Evolutionary conservation across 31 red algal species (phyloP).

Genomic region (Odonthalia washingtoniensis): DNA sequence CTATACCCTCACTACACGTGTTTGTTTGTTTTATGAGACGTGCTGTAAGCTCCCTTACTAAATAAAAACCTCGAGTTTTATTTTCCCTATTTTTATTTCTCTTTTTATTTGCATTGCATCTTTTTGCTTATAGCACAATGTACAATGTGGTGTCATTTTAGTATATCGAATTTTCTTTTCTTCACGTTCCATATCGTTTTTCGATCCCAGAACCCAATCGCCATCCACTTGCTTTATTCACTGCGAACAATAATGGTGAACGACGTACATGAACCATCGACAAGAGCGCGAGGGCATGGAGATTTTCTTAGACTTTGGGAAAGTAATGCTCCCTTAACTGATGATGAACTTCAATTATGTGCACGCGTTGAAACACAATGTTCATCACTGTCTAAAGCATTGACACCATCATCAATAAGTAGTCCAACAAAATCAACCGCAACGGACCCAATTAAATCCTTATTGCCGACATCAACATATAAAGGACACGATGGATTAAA

Average conservation of each 20-base stretch:
- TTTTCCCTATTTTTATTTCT: too few species aligned
- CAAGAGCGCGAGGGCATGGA: slow-evolving; percentile 56
- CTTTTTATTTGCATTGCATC: too few species aligned
- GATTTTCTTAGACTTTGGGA: slow-evolving; percentile 85
- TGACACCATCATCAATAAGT: not conserved
- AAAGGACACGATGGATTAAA: slow-evolving; percentile 57
- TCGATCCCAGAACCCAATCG: too few species aligned
- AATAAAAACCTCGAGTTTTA: too few species aligned
- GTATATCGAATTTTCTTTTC: too few species aligned
- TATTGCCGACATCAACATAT: slow-evolving; percentile 19
- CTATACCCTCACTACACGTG: too few species aligned
- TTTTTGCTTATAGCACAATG: too few species aligned
- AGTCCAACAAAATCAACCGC: not conserved
- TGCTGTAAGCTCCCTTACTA: too few species aligned
- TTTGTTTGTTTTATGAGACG: too few species aligned
- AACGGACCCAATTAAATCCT: not conserved
- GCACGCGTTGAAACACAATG: slow-evolving; percentile 49
- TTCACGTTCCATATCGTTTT: too few species aligned
- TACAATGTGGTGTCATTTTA: too few species aligned
- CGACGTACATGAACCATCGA: slow-evolving; percentile 10
- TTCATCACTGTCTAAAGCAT: not conserved
- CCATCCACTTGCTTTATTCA: not conserved
- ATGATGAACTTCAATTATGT: slow-evolving; percentile 51
- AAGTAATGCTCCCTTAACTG: slow-evolving; percentile 65
- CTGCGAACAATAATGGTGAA: not conserved